phyloP scores from a whole-genome alignment of 129 eudicot species.

The Flaveria brownii region DNA sequence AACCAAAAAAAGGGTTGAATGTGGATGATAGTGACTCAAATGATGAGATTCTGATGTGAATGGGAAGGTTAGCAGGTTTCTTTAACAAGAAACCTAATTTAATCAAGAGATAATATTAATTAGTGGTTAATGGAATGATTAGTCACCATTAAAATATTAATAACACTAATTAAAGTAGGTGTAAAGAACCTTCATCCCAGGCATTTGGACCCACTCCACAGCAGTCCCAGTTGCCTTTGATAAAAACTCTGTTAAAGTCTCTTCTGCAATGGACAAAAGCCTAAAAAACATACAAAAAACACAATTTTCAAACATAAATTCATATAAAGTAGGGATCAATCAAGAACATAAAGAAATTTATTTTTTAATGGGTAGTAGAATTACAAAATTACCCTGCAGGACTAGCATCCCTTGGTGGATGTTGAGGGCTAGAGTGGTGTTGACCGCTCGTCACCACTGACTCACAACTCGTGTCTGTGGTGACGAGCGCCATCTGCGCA shows the following conservation, averaged over 20 bases:
- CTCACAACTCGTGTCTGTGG: constrained; percentile 79
- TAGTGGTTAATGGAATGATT: constrained; percentile 40
- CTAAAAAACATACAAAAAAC: constrained; percentile 52
- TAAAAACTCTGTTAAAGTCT: constrained; percentile 90
- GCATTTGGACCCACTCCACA: constrained; percentile 96
- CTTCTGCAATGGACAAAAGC: constrained; percentile 88
- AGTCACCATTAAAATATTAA: constrained; percentile 22
- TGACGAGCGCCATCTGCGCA: constrained; percentile 59
- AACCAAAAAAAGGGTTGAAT: constrained; percentile 36
- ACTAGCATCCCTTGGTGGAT: constrained; percentile 79
- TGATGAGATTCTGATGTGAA: constrained; percentile 52
- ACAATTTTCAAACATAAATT: constrained; percentile 23
- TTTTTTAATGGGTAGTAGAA: not conserved
- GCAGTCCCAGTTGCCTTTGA: constrained; percentile 95
- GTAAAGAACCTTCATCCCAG: constrained; percentile 85
- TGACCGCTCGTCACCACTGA: constrained; percentile 88
- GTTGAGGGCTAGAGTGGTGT: constrained; percentile 68
- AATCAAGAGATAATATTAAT: constrained; percentile 35
- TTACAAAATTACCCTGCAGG: constrained; percentile 68
- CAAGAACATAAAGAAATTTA: constrained; percentile 19
- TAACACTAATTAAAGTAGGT: constrained; percentile 25
- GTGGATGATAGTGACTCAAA: constrained; percentile 52
- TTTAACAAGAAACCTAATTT: constrained; percentile 36
- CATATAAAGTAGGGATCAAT: constrained; percentile 10
- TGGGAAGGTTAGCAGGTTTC: constrained; percentile 48